phyloP scores from a whole-genome alignment of 2,329 filamentous ascomycete genomes.

The Colletotrichum lentis region DNA sequence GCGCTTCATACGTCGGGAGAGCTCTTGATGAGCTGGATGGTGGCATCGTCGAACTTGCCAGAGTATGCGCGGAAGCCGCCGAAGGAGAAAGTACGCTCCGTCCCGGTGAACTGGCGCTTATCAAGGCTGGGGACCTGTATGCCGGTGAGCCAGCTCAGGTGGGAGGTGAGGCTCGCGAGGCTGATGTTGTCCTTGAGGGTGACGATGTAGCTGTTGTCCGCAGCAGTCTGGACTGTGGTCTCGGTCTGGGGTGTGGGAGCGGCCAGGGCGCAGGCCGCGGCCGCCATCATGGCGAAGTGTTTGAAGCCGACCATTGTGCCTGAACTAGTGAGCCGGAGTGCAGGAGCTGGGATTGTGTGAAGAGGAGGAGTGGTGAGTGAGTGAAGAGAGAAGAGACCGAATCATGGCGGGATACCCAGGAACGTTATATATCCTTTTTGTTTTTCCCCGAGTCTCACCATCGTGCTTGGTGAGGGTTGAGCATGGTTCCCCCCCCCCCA shows the following conservation, averaged over 20 bases:
- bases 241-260: slow-evolving; percentile 25
- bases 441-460: not conserved
- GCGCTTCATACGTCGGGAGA: slow-evolving; percentile 51
- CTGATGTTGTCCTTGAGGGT: slow-evolving; percentile 52
- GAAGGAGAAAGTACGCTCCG: slow-evolving; percentile 40
- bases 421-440: slow-evolving; percentile 25
- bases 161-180: slow-evolving; percentile 42
- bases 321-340: slow-evolving; percentile 11
- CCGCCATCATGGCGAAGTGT: slow-evolving; percentile 35
- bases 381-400: not conserved
- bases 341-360: slow-evolving; percentile 17
- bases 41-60: slow-evolving; percentile 53
- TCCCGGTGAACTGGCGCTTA: slow-evolving; percentile 42
- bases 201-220: slow-evolving; percentile 55
- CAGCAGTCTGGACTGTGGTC: slow-evolving; percentile 41
- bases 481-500: no score
- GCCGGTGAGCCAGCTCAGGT: slow-evolving; percentile 43
- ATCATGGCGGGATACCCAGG: slow-evolving; percentile 1
- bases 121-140: slow-evolving; percentile 47
- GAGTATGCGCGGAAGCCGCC: slow-evolving; percentile 54
- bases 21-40: slow-evolving; percentile 51
- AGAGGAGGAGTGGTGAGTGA: slow-evolving; percentile 20
- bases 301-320: slow-evolving; percentile 38
- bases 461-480: not conserved
- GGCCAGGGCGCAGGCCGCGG: slow-evolving; percentile 34